A percentile compares a stretch with the other conserved stretches of the same genome.
Evolutionary conservation across 176 grass and related monocot species (phyloP).

Genomic region (Juncus inflexus): DNA sequence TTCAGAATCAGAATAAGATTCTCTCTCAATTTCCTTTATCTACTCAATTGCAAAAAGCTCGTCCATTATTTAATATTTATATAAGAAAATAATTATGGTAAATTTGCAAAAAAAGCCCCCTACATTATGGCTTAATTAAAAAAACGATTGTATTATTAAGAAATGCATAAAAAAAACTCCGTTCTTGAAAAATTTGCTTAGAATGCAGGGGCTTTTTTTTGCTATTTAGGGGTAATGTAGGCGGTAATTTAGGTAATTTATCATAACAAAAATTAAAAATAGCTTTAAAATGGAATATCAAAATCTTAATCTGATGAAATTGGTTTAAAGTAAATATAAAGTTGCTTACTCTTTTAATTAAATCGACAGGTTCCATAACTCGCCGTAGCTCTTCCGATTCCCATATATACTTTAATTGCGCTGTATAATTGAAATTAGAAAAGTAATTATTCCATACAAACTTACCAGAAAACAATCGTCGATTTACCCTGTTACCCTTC

Average conservation of each 20-base stretch:
- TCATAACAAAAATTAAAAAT: not conserved
- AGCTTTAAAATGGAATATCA: not conserved
- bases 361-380: slow-evolving; percentile 79
- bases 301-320: not conserved
- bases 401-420: slow-evolving; percentile 66
- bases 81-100: no score
- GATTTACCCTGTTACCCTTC: no score
- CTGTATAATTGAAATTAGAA: slow-evolving; percentile 29
- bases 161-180: no score
- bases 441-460: no score
- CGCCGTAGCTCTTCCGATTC: slow-evolving; percentile 73
- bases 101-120: no score
- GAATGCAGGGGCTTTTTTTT: no score
- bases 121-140: no score
- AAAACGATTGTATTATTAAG: no score
- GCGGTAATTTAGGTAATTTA: not conserved
- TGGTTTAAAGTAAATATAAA: not conserved
- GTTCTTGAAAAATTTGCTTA: no score
- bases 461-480: no score
- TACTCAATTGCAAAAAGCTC: slow-evolving; percentile 16
- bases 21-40: slow-evolving; percentile 91
- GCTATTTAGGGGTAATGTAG: no score
- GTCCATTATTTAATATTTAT: no score
- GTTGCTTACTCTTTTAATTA: slow-evolving; percentile 74
- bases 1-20: slow-evolving; percentile 55